These are phyloP conservation scores for Aureobasidium sp. DNA, from an alignment of 2,329 filamentous ascomycete species.

Conservation along the genomic window DNA sequence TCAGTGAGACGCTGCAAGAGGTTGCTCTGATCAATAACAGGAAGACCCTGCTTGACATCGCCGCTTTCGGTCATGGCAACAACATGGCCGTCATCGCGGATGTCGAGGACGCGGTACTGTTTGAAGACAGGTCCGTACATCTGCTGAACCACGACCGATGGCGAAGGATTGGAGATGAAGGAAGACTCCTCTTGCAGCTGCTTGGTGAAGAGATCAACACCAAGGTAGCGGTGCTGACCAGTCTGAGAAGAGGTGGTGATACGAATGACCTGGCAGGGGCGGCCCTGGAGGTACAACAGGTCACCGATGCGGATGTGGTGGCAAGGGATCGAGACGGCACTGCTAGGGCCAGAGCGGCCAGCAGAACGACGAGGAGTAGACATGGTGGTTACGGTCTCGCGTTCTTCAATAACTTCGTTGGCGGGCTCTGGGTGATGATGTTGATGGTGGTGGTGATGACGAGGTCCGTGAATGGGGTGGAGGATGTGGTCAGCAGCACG, in stretches of 20 bases:
- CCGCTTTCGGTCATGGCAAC: conserved; percentile 99
- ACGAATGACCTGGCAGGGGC: conserved; percentile 99
- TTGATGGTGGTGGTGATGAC: conserved; percentile 45
- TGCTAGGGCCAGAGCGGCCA: conserved; percentile 41
- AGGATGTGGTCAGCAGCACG: conserved; percentile 58
- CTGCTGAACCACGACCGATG: conserved; percentile 96
- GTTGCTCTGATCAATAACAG: conserved; percentile 91
- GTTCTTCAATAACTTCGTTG: conserved; percentile 43
- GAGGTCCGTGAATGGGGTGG: conserved; percentile 54
- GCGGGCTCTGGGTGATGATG: conserved; percentile 28
- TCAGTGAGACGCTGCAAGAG: conserved; percentile 74
- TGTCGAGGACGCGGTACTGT: conserved; percentile 99
- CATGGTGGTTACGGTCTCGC: conserved; percentile 37
- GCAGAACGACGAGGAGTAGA: conserved; percentile 29
- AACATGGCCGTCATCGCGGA: conserved; percentile 73
- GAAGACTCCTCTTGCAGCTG: conserved; percentile 98
- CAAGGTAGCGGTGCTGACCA: conserved; percentile 98
- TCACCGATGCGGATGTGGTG: conserved; percentile 99
- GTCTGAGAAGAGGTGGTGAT: conserved; percentile 98
- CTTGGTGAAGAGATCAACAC: conserved; percentile 99
- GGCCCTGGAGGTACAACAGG: conserved; percentile 96
- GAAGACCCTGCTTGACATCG: conserved; percentile 92
- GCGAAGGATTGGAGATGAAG: conserved; percentile 94
- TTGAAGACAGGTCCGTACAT: conserved; percentile 99
- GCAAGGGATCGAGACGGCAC: conserved; percentile 97